phyloP scores from a whole-genome alignment of 208 protist genomes.

The Leishmania martiniquensis region DNA sequence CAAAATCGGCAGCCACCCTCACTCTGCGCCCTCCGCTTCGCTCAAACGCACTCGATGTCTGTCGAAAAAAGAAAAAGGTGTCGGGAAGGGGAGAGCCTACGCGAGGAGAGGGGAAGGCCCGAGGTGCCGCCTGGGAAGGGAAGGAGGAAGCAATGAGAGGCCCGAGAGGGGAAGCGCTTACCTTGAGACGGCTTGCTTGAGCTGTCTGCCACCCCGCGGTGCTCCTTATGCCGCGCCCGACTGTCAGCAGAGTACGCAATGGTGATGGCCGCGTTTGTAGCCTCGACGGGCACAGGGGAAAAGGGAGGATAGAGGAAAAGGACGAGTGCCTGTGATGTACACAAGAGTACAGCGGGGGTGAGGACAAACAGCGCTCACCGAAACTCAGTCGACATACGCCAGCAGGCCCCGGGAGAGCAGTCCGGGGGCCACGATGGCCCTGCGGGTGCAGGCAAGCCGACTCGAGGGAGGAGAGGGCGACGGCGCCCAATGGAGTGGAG shows the following conservation, averaged over 20 bases:
- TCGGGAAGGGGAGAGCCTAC: neutral
- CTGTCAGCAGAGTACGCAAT: neutral
- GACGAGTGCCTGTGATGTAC: neutral
- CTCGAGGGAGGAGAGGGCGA: too few relatives aligned
- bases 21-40: neutral
- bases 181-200: neutral
- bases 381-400: neutral
- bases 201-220: neutral
- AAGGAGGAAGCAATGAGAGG: neutral
- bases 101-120: slow-evolving; percentile 7
- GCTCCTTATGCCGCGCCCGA: neutral
- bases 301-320: neutral
- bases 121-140: neutral
- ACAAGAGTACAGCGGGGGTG: neutral
- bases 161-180: neutral
- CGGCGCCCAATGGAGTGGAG: too few relatives aligned
- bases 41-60: neutral
- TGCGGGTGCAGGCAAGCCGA: too few relatives aligned
- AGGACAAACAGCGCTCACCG: neutral
- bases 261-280: neutral
- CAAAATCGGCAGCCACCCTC: neutral
- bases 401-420: neutral
- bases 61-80: too few relatives aligned
- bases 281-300: neutral
- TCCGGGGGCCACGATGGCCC: too few relatives aligned